These are phyloP conservation scores for Pseudonitzschia delicatissima DNA, from an alignment of 108 stramenopile species.

Conservation along the genomic window DNA sequence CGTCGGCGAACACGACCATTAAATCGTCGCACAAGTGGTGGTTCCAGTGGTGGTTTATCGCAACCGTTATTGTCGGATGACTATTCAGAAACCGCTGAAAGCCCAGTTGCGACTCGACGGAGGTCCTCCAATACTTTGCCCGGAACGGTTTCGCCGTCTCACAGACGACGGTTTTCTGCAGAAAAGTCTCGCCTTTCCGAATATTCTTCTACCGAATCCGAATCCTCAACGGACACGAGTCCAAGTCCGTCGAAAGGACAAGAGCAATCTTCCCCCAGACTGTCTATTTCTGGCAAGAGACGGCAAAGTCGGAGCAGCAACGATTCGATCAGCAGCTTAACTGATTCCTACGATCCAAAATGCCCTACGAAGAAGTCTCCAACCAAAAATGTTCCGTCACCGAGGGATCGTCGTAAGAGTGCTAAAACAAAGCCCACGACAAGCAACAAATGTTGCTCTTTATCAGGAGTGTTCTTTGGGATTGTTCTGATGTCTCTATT, in stretches of 20 bases:
- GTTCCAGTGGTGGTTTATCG: slow-evolving; percentile 10
- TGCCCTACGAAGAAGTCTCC: neutral
- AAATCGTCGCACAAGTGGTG: slow-evolving; percentile 1
- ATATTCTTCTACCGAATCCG: slow-evolving; percentile 13
- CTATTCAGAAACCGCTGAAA: neutral
- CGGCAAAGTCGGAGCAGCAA: neutral
- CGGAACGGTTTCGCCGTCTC: neutral
- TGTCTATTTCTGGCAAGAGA: neutral
- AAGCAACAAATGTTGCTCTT: neutral
- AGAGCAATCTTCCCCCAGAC: neutral
- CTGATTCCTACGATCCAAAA: neutral
- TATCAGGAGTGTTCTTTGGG: slow-evolving; percentile 1
- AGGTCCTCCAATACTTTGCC: neutral
- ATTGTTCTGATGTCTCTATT: slow-evolving; percentile 6
- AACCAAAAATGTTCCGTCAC: neutral
- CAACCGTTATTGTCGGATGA: slow-evolving; percentile 17
- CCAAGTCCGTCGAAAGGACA: neutral
- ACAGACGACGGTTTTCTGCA: neutral
- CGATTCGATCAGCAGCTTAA: neutral
- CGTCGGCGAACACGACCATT: slow-evolving; percentile 17
- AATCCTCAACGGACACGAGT: slow-evolving; percentile 26
- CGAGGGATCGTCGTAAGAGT: neutral
- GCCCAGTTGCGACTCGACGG: neutral
- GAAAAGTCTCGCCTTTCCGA: neutral
- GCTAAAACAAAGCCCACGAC: neutral